A percentile compares a stretch with the other conserved stretches of the same genome.
phyloP scores from a whole-genome alignment of 441 rosid genomes.

The Corymbia calophylla region DNA sequence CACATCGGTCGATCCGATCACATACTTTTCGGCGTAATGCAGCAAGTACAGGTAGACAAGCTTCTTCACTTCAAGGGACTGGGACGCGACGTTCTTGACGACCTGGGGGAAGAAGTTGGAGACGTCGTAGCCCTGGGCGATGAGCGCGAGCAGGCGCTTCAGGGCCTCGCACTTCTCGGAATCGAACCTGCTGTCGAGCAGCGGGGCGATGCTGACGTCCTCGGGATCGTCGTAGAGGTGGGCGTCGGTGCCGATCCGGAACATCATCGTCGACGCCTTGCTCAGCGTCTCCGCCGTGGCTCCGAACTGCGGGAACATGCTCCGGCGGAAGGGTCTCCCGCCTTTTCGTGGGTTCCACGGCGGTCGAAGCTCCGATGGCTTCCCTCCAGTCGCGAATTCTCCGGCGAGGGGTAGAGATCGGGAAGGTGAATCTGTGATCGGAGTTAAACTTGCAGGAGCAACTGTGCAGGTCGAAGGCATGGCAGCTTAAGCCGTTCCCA shows the following conservation, averaged over 20 bases:
- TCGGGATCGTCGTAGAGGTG: conserved; percentile 97
- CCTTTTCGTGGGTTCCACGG: not conserved
- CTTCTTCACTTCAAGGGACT: conserved; percentile 89
- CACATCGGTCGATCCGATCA: not conserved
- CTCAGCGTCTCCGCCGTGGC: conserved; percentile 76
- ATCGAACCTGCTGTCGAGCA: conserved; percentile 87
- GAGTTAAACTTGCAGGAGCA: not conserved
- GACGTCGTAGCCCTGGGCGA: conserved; percentile 91
- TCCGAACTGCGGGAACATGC: conserved; percentile 73
- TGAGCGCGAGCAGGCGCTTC: conserved; percentile 89
- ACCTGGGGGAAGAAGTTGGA: conserved; percentile 99
- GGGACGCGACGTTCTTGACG: conserved; percentile 91
- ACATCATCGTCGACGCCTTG: conserved; percentile 80
- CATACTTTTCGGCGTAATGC: conserved; percentile 96
- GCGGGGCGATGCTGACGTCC: conserved; percentile 75
- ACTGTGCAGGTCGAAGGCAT: not conserved
- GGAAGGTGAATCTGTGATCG: not conserved
- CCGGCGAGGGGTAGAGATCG: not conserved
- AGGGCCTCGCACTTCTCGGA: conserved; percentile 96
- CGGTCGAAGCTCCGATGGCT: not conserved
- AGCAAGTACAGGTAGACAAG: conserved; percentile 88
- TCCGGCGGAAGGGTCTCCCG: not conserved
- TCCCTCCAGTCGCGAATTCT: not conserved
- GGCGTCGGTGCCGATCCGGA: conserved; percentile 88
- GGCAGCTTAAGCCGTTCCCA: not conserved